Evolutionary conservation across 2,329 filamentous ascomycete genomes (phyloP), one percentile per base, ranked within the genome.

Genomic region (Ophiostoma sp.): DNA sequence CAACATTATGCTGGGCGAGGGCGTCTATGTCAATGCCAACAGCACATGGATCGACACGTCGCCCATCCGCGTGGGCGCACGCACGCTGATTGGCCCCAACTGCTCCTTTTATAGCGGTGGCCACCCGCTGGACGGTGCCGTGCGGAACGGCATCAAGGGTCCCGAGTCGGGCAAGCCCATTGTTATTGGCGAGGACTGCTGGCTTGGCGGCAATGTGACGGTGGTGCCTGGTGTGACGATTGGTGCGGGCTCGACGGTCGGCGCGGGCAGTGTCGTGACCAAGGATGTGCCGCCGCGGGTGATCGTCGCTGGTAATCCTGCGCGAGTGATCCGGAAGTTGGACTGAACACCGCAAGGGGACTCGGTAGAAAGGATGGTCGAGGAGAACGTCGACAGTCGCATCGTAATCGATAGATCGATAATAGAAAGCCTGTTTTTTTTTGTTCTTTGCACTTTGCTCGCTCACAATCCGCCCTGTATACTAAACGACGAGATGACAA

Each of bases 401-500:
- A 28, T 69, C 22, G 33, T n/a, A 39, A 1, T 11, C 22, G 3
- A 19, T 28, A 39, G 66, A 22, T 52, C 8, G n/a, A 55, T 69
- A 69, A 33, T 39, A 57, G 33, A 59, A 17, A 59, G 33, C 68
- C 25, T 39, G 45, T 45, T 8, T 57, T 15, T 36, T 3, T 31
- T 33, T 1, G 2, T 78, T 80, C 42, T 48, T 2, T 48, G 42
- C 42, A 48, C 12, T 48, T 42, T 15, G 42, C 42, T 48, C 19
- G 11, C 15, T 48, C 69, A 97, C 75, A 97, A 86, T 52, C 93
- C 94, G 68, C 94, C 94, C 80, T 97, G 94, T 70, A 97, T 95
- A n/a, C 94, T 93, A 81, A 97, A 97, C 3, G 93, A 96, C 5
- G 94, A 96, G 75, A 97, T 85, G 69, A 97, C 90, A 63, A 98